Conservation (phyloP, 176 grass and related monocot species). For the Bothriochloa decipiens region DNA sequence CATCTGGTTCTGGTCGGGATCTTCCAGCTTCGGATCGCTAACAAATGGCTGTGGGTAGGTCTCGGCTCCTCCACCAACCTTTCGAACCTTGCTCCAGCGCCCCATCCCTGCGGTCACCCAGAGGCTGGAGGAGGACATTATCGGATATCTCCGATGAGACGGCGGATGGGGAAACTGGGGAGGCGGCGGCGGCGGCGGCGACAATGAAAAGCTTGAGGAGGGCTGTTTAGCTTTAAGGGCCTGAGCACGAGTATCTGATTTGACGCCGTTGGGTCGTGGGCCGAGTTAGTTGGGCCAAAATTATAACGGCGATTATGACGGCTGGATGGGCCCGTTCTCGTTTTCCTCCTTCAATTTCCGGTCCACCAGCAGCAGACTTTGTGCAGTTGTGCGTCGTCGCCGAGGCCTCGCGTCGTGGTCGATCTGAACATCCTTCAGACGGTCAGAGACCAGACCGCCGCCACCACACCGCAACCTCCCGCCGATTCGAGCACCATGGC, state of each 20-base stretch:
- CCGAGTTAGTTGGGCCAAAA: neutral
- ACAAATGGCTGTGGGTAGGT: constrained; percentile 2
- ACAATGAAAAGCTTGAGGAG: too few relatives aligned
- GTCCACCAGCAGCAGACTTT: neutral
- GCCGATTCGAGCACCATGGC: constrained; percentile 40
- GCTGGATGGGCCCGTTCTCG: neutral
- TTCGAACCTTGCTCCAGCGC: too few relatives aligned
- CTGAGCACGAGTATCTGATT: neutral
- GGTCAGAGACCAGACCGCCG: neutral
- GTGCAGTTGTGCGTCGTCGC: too few relatives aligned
- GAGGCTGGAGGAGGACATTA: too few relatives aligned
- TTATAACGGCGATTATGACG: neutral
- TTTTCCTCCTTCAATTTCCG: neutral
- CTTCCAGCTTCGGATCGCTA: neutral
- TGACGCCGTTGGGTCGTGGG: neutral
- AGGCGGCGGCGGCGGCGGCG: too few relatives aligned
- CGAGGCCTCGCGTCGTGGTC: neutral
- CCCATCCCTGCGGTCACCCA: too few relatives aligned
- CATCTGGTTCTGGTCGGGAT: neutral
- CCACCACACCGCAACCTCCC: neutral
- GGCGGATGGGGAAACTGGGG: too few relatives aligned
- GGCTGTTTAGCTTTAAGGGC: too few relatives aligned
- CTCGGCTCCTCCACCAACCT: neutral
- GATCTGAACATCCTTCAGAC: neutral
- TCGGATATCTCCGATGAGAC: too few relatives aligned